Conservation (phyloP, 495 filamentous ascomycete species). For the Daldinia grandis region DNA sequence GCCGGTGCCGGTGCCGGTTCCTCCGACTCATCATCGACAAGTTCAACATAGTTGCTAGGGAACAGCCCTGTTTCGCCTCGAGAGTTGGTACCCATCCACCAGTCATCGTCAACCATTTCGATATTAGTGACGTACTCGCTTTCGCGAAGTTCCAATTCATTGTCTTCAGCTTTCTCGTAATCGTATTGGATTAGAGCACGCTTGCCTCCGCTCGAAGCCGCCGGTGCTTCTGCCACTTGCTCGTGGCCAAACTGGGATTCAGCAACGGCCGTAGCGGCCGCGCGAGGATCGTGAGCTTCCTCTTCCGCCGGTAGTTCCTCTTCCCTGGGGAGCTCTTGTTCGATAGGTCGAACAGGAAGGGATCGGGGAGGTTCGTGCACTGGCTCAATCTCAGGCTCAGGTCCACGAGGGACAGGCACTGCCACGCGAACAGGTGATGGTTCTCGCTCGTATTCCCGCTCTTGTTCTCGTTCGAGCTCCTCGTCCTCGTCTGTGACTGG, state of each 20-base stretch:
- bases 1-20: conserved; percentile 28
- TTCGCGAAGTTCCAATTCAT: conserved; percentile 91
- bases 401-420: conserved; percentile 78
- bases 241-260: conserved; percentile 47
- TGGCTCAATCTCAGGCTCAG: conserved; percentile 62
- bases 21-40: conserved; percentile 67
- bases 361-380: conserved; percentile 58
- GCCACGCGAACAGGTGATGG: conserved; percentile 86
- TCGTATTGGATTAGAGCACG: conserved; percentile 88
- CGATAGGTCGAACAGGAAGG: conserved; percentile 58
- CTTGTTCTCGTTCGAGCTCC: conserved; percentile 31
- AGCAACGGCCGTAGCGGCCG: conserved; percentile 65
- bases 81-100: conserved; percentile 93
- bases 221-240: conserved; percentile 39
- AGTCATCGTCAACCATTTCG: conserved; percentile 96
- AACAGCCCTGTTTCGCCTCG: conserved; percentile 87
- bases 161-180: conserved; percentile 96
- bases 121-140: conserved; percentile 93
- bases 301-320: conserved; percentile 71
- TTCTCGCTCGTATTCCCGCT: conserved; percentile 55
- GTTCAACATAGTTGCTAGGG: conserved; percentile 95
- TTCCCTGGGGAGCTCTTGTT: conserved; percentile 67
- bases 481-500: conserved; percentile 64
- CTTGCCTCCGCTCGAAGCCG: conserved; percentile 58
- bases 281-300: conserved; percentile 68